Conservation (phyloP, 2,329 filamentous ascomycete species). For the Colletotrichum tamarilloi region DNA sequence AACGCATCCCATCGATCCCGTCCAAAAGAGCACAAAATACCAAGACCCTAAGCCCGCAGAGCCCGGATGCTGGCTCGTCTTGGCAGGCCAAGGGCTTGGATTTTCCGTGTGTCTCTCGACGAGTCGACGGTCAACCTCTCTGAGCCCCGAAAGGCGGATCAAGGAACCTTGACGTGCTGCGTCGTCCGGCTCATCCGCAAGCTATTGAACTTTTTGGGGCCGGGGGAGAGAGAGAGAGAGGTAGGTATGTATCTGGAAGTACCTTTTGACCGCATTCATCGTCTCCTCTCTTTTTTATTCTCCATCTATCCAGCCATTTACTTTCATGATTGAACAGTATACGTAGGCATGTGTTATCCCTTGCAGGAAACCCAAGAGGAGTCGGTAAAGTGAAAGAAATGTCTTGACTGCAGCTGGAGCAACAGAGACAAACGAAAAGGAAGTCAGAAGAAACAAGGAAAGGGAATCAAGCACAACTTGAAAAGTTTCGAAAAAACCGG, state of each 20-base stretch:
- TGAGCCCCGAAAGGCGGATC: constrained; percentile 4
- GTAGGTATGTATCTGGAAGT: background rate
- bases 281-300: background rate
- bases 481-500: background rate
- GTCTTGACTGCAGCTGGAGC: background rate
- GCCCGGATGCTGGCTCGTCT: constrained; percentile 12
- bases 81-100: constrained; percentile 29
- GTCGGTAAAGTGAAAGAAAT: background rate
- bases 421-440: background rate
- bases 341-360: background rate
- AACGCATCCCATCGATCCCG: background rate
- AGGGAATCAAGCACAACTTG: background rate
- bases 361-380: background rate
- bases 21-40: background rate
- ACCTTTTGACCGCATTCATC: background rate
- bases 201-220: background rate
- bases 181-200: constrained; percentile 31
- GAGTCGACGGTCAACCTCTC: background rate
- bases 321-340: background rate
- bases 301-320: background rate
- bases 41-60: constrained; percentile 13
- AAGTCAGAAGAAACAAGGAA: background rate
- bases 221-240: background rate
- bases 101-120: background rate
- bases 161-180: constrained; percentile 31